Conservation (phyloP, 441 rosid genomes). For the Omphalea diandra region DNA sequence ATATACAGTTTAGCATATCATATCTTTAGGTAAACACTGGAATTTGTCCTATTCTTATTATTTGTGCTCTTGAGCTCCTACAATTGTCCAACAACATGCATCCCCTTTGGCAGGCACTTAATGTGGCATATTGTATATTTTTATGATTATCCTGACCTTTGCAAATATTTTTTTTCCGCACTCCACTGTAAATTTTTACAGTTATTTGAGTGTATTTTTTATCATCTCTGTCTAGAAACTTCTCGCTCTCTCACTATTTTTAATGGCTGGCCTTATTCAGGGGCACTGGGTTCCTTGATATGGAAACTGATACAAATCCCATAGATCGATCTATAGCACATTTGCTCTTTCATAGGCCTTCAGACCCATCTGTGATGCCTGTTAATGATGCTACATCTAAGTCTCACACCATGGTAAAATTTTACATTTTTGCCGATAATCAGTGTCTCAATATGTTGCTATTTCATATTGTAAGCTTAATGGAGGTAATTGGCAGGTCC, state of each 20-base stretch:
- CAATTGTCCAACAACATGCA: neutral
- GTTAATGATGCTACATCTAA: conserved; percentile 39
- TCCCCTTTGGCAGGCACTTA: neutral
- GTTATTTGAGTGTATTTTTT: neutral
- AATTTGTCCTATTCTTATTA: neutral
- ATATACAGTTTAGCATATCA: no score
- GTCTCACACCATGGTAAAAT: conserved; percentile 49
- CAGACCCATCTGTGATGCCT: conserved; percentile 47
- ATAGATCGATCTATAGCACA: conserved; percentile 93
- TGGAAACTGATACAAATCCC: conserved; percentile 87
- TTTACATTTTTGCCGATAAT: neutral
- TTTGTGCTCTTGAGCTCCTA: neutral
- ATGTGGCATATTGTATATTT: neutral
- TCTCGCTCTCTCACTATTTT: neutral
- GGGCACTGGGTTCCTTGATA: conserved; percentile 62
- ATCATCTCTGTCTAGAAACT: neutral
- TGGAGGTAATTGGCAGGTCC: conserved; percentile 39
- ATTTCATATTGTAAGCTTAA: neutral
- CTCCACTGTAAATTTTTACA: no score
- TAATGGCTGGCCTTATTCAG: conserved; percentile 35
- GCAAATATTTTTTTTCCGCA: no score
- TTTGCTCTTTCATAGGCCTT: conserved; percentile 79
- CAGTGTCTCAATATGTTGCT: neutral
- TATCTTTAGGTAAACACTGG: neutral
- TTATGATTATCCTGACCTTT: neutral